phyloP scores from a whole-genome alignment of 2,329 filamentous ascomycete genomes.

The Decorospora gaudefroyi region DNA sequence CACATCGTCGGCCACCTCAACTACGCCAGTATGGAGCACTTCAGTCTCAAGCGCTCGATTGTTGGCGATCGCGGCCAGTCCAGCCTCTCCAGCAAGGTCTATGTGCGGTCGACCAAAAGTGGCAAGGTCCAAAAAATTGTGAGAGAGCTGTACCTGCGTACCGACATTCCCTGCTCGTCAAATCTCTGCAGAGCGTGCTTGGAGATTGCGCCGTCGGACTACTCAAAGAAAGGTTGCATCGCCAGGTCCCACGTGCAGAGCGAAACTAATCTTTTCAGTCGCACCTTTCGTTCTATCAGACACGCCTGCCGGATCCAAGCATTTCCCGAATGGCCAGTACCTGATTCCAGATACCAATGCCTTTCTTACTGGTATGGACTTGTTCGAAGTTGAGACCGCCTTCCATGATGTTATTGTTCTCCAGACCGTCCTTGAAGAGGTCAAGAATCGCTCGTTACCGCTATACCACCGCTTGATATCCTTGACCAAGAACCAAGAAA shows the following conservation, averaged over 20 bases:
- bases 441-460: slow-evolving; percentile 89
- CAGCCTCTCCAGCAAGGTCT: slow-evolving; percentile 93
- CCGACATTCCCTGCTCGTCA: slow-evolving; percentile 97
- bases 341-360: slow-evolving; percentile 96
- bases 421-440: slow-evolving; percentile 94
- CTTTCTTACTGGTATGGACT: slow-evolving; percentile 91
- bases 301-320: slow-evolving; percentile 79
- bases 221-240: slow-evolving; percentile 70
- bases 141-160: slow-evolving; percentile 89
- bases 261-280: slow-evolving; percentile 56
- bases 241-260: slow-evolving; percentile 12
- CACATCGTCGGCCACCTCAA: slow-evolving; percentile 10
- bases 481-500: slow-evolving; percentile 92
- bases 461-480: slow-evolving; percentile 92
- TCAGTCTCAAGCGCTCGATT: slow-evolving; percentile 63
- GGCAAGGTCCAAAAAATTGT: slow-evolving; percentile 99
- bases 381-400: slow-evolving; percentile 88
- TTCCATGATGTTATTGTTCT: slow-evolving; percentile 97
- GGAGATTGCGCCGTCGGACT: slow-evolving; percentile 74
- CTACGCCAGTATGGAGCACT: slow-evolving; percentile 40
- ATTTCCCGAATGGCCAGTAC: slow-evolving; percentile 87
- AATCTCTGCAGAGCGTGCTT: slow-evolving; percentile 80
- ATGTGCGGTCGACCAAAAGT: slow-evolving; percentile 89
- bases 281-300: slow-evolving; percentile 86
- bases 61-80: slow-evolving; percentile 61